These are phyloP conservation scores for Pleurostoma richardsiae DNA, from an alignment of 2,329 filamentous ascomycete species.

Conservation along the genomic window DNA sequence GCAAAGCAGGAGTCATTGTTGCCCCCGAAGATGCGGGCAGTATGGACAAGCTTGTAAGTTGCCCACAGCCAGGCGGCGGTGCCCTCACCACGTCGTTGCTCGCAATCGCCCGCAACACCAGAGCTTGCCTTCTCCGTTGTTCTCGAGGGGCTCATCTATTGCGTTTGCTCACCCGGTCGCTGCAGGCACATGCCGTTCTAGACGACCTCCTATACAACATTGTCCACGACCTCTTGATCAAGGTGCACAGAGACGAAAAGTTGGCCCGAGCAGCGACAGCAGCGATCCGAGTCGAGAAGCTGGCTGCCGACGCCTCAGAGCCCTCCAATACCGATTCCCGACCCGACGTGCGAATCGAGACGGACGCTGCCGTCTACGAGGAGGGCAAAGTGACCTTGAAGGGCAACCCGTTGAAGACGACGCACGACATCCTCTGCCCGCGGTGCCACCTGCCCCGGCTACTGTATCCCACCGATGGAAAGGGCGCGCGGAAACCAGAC, in stretches of 20 bases:
- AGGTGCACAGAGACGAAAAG: slow-evolving; percentile 76
- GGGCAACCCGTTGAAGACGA: slow-evolving; percentile 68
- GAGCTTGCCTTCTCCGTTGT: too few relatives aligned
- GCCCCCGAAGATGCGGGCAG: slow-evolving; percentile 44
- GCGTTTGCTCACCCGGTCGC: neutral
- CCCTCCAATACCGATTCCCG: slow-evolving; percentile 46
- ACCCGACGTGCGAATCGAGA: slow-evolving; percentile 56
- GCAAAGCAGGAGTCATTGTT: slow-evolving; percentile 53
- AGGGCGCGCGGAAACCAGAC: slow-evolving; percentile 59
- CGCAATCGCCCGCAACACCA: too few relatives aligned
- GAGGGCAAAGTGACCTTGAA: slow-evolving; percentile 65
- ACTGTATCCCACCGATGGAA: slow-evolving; percentile 67
- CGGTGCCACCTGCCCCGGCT: slow-evolving; percentile 71
- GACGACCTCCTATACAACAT: slow-evolving; percentile 74
- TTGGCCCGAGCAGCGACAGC: slow-evolving; percentile 63
- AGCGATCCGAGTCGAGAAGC: slow-evolving; percentile 59
- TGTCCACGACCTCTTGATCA: slow-evolving; percentile 68
- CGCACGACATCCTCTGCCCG: slow-evolving; percentile 66
- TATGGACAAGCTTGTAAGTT: slow-evolving; percentile 56
- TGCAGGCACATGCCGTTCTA: slow-evolving; percentile 59
- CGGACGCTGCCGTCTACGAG: slow-evolving; percentile 64
- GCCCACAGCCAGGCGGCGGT: slow-evolving; percentile 1
- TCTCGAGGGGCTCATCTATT: neutral
- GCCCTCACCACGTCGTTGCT: neutral
- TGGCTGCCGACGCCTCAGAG: slow-evolving; percentile 51